phyloP scores from a whole-genome alignment of 2,329 filamentous ascomycete genomes.

The Penicillium verrucosum region DNA sequence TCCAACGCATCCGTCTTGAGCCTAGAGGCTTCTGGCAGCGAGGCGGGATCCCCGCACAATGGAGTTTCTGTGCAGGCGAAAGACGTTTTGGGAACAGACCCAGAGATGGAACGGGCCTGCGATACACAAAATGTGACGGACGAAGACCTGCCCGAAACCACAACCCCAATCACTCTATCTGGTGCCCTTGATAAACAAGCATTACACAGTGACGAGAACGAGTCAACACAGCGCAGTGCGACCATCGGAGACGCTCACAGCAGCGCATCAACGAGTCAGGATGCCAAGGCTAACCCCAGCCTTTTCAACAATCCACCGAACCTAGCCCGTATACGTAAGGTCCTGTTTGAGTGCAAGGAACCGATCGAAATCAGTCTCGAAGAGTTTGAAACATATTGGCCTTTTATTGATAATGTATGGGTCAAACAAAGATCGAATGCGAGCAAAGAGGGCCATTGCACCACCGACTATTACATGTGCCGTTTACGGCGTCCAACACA shows the following conservation, averaged over 20 bases:
- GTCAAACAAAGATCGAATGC: constrained; percentile 45
- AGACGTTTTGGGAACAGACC: constrained; percentile 6
- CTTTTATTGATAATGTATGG: constrained; percentile 52
- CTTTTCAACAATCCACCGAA: constrained; percentile 45
- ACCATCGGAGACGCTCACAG: not conserved
- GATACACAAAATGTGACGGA: constrained; percentile 5
- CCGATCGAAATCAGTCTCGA: constrained; percentile 46
- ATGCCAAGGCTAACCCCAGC: constrained; percentile 20
- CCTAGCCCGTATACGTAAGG: constrained; percentile 41
- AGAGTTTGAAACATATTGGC: constrained; percentile 49
- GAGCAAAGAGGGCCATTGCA: constrained; percentile 42
- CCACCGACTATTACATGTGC: constrained; percentile 49
- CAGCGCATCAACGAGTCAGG: not conserved
- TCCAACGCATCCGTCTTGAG: constrained; percentile 23
- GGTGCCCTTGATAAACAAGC: constrained; percentile 21
- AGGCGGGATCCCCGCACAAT: constrained; percentile 12
- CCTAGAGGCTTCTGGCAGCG: constrained; percentile 14
- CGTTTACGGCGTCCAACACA: constrained; percentile 42
- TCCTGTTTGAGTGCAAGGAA: constrained; percentile 46
- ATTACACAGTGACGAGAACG: constrained; percentile 8
- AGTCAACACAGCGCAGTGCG: not conserved
- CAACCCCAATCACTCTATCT: constrained; percentile 19
- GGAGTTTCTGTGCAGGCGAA: constrained; percentile 7
- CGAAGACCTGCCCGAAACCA: constrained; percentile 7
- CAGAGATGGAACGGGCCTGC: not conserved